These are phyloP conservation scores for Apiospora kogelbergensis DNA, from an alignment of 2,329 filamentous ascomycete genomes.

Conservation along the genomic window DNA sequence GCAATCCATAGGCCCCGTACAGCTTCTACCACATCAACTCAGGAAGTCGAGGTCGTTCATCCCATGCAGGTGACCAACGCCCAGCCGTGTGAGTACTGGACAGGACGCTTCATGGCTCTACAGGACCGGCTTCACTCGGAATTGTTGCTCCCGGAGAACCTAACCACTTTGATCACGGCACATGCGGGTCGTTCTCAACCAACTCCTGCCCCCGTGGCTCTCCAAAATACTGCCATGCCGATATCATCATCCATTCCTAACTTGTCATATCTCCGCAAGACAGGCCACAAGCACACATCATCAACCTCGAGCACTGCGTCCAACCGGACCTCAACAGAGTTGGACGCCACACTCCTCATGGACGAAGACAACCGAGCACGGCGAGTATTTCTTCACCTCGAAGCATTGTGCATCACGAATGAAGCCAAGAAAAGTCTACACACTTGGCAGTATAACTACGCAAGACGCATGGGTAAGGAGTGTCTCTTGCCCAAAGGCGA, in stretches of 20 bases:
- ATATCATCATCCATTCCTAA: conserved; percentile 9
- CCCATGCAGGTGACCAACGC: conserved; percentile 38
- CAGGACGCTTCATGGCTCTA: conserved; percentile 58
- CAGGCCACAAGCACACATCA: neutral
- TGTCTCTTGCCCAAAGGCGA: conserved; percentile 40
- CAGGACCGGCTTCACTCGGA: conserved; percentile 54
- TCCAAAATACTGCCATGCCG: neutral
- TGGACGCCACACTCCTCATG: conserved; percentile 13
- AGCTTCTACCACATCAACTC: neutral
- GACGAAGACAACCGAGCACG: conserved; percentile 44
- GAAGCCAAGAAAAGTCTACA: conserved; percentile 49
- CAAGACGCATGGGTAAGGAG: conserved; percentile 38
- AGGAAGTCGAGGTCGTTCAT: conserved; percentile 13
- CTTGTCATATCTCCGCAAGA: neutral
- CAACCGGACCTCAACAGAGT: neutral
- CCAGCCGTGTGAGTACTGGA: conserved; percentile 57
- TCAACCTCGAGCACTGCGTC: neutral
- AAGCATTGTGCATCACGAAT: conserved; percentile 44
- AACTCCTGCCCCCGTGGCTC: neutral
- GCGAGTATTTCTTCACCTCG: conserved; percentile 48
- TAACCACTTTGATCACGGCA: conserved; percentile 22
- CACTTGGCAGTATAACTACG: conserved; percentile 50
- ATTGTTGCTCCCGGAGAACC: conserved; percentile 30
- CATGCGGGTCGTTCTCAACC: conserved; percentile 20
- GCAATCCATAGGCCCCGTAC: neutral